Evolutionary conservation across 768 basidiomycete species (phyloP).

Genomic region (Pulveroboletus sp.): DNA sequence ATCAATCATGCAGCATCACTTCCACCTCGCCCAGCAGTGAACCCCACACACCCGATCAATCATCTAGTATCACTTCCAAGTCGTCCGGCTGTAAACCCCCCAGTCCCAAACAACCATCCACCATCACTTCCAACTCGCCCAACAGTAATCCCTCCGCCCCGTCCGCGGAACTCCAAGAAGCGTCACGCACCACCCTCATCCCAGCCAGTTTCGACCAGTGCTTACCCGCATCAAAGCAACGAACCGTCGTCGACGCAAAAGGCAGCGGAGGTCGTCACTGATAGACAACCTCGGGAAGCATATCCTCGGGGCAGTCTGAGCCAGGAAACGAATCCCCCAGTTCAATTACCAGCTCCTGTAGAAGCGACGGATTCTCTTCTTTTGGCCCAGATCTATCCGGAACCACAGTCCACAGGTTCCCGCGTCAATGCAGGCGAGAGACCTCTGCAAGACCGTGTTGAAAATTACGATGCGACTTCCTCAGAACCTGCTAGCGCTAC

Average conservation of each 20-base stretch:
- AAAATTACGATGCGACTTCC: conserved; percentile 1
- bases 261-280: background rate
- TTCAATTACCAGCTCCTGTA: background rate
- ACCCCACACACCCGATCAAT: background rate
- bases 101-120: background rate
- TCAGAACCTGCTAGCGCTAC: conserved; percentile 8
- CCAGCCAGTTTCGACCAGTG: background rate
- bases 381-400: conserved; percentile 8
- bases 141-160: conserved; percentile 26
- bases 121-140: conserved; percentile 17
- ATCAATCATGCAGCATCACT: conserved; percentile 2
- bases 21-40: conserved; percentile 15
- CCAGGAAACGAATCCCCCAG: conserved; percentile 10
- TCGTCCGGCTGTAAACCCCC: too few relatives aligned
- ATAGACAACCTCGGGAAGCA: background rate
- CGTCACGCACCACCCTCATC: background rate
- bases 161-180: conserved; percentile 17
- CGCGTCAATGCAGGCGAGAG: background rate
- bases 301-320: background rate
- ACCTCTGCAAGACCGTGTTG: background rate
- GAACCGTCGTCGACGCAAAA: background rate
- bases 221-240: background rate
- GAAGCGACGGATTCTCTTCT: conserved; percentile 11
- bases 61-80: conserved; percentile 9
- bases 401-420: conserved; percentile 1